Evolutionary conservation across 1,284 basidiomycete species (phyloP).

Genomic region (Taiwanofungus camphoratus): DNA sequence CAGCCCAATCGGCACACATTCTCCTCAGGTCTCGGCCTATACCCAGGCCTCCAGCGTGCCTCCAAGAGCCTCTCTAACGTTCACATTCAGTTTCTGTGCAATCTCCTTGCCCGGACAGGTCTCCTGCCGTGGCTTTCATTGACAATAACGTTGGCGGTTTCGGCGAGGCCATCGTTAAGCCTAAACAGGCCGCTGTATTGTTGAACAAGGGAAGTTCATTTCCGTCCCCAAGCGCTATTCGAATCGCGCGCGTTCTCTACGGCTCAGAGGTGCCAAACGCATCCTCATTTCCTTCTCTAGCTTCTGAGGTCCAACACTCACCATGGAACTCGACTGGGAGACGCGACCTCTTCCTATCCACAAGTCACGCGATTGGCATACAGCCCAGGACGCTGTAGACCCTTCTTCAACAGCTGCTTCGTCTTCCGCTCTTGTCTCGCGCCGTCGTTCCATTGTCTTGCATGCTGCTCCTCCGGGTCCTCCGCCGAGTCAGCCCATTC

Average conservation of each 20-base stretch:
- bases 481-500: constrained; percentile 72
- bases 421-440: constrained; percentile 31
- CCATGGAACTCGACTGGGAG: constrained; percentile 53
- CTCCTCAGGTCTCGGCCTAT: constrained; percentile 3
- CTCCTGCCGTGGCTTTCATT: too few species aligned
- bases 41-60: not conserved
- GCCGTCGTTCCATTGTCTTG: constrained; percentile 64
- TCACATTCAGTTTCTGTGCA: too few species aligned
- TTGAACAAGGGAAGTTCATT: constrained; percentile 18
- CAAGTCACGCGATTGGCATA: constrained; percentile 45
- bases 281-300: constrained; percentile 1
- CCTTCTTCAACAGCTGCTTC: constrained; percentile 29
- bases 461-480: constrained; percentile 58
- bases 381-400: constrained; percentile 24
- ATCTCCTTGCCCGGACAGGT: too few species aligned
- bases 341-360: constrained; percentile 36
- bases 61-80: too few species aligned
- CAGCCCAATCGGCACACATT: not conserved
- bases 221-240: constrained; percentile 14
- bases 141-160: constrained; percentile 11
- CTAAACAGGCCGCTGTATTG: constrained; percentile 20
- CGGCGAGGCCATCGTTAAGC: constrained; percentile 17
- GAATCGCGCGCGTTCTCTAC: constrained; percentile 7
- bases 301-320: constrained; percentile 1
- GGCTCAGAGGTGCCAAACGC: constrained; percentile 7